Evolutionary conservation across 2,329 filamentous ascomycete genomes (phyloP), one percentile per base, ranked within the genome.

Genomic region (Penicillium brasilianum): DNA sequence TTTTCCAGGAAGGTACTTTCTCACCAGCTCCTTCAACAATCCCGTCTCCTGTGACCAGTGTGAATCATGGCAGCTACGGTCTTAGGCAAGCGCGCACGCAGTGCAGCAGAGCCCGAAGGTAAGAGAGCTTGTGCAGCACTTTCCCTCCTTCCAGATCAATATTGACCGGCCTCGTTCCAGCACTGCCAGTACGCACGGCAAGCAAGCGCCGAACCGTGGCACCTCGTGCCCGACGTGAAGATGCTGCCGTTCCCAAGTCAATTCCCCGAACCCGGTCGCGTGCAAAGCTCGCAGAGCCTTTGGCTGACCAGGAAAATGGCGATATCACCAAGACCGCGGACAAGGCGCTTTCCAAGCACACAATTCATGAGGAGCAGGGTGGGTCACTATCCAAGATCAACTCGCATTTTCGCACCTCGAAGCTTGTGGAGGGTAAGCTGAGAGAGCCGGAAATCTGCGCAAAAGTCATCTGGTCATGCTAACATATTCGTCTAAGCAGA

Each of bases 341-440:
- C 59, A 78, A 77, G 32, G 77, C 74, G 51, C 81, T 79, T 63
- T 76, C 80, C 37, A 87, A 85, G 73, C 80, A 82, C 75, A 79
- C 75, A 64, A 71, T 77, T 51, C 73, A 72, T 61, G 77, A 78
- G 56, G 71, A 75, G 59, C 77, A 80, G 60, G 69, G 80, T 60
- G 73, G 78, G 18, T 83, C 82, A 55, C 75, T 80, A 41, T 73
- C 80, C 28, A 83, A 82, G 62, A 78, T 79, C 67, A 83, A 81
- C 62, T 76, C 78, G 28, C 78, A 78, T 62, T 77, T 78, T 63
- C 76, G 73, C 51, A 70, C 74, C 51, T 76, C 75, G 13, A 80
- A 81, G 67, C 62, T 72, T 36, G 66, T 74, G 39, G 72, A 77
- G 62, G 73, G 77, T 78, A 71, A 61, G 67, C 44, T 30, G 25